Base-by-base conservation (phyloP, 73 alveolate genomes). In the Tetrahymena elliotti region DNA sequence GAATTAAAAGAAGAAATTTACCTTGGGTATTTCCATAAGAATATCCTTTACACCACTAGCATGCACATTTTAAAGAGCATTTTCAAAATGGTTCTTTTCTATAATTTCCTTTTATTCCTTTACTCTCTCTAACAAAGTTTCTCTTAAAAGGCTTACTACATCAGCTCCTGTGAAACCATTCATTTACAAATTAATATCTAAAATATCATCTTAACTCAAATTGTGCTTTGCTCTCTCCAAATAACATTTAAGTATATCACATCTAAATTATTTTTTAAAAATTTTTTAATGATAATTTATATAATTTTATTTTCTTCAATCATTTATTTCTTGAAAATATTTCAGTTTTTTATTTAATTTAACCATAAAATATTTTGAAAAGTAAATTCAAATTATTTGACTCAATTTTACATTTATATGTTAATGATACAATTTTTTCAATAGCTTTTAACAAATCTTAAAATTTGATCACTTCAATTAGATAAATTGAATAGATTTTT, bases 21-120 rank as follows among this genome's bases (percentile, higher is more conserved):
- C 99, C 93, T 97, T 98, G 13, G 99, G 99, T 27, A 99, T 99
- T 95, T 98, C 99, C 53, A 99, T 98, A 13, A 98, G 82, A 52
- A 99, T 93, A 94, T 99, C 99, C 95, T 98, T 95, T 31, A 98
- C 93, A 88, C 98, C 97, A 39, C 97, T 95, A 18, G 99, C 99
- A 84, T 98, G 97, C 13, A 98, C 95, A 53, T 98, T 99, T 38
- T 95, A 94, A 37, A 98, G 93, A 24, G 99, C 96, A 68, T 93
- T 84, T 82, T 97, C 98, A 52, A 98, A 94, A 34, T 95, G 96
- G 88, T 95, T 94, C 53, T 94, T 94, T 88, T 84, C 84, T 20
- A 34, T 88, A 40, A 47, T 20, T 7, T 94, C 84, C 6, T 94
- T 88, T 47, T 68, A 27, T 33, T 88, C 93, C 27, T 84, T 47